Base-by-base conservation (phyloP, 768 basidiomycete species). In the Termitomyces sp. region DNA sequence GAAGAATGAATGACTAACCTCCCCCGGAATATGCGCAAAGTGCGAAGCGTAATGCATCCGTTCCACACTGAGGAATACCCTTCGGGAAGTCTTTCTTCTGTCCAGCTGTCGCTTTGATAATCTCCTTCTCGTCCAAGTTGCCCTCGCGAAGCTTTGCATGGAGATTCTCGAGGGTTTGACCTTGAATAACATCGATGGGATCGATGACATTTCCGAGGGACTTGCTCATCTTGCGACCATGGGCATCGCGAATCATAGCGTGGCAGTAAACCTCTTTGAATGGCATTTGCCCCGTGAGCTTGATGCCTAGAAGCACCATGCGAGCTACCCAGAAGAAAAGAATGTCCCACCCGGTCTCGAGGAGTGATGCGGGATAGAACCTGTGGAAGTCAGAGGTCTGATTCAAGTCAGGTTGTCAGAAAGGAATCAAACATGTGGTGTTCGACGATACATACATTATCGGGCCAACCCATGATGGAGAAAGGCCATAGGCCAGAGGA, bases 291-390 rank as follows among this genome's bases (percentile, higher is more conserved):
- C 84, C 95, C 0, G 97, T 99, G 50, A 98, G 85, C 60, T 89
- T 83, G 67, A 94, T 77, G 47, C 97, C 96, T 40, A 98, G 86
- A 69, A 99, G 77, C 53, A 92, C 96, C 96, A 98, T 99, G 47
- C 97, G 90, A 15, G 97, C 96, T 7, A 98, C 96, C 97, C 97
- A 99, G 85, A 98, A 98, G 83, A 96, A 96, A n/a, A 99, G 75
- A 68, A 98, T 98, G 65, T 98, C 97, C 96, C 97, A 98, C 50
- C 97, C 97, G 0, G 97, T 99, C 77, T 98, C 97, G 36, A 98
- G 85, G 48, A 98, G 67, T n/a, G 87, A 84, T 2, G 92, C 77
- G 0, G 97, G 97, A 73, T 96, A 99, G 79, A 92, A 98, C 36
- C 80, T 78, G 65, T 86, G 73, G 46, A 93, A 67, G 71, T 98